A percentile compares a stretch with the other conserved stretches of the same genome.
These are phyloP conservation scores for Fusarium acutatum DNA, from an alignment of 2,329 filamentous ascomycete species.

Conservation along the genomic window DNA sequence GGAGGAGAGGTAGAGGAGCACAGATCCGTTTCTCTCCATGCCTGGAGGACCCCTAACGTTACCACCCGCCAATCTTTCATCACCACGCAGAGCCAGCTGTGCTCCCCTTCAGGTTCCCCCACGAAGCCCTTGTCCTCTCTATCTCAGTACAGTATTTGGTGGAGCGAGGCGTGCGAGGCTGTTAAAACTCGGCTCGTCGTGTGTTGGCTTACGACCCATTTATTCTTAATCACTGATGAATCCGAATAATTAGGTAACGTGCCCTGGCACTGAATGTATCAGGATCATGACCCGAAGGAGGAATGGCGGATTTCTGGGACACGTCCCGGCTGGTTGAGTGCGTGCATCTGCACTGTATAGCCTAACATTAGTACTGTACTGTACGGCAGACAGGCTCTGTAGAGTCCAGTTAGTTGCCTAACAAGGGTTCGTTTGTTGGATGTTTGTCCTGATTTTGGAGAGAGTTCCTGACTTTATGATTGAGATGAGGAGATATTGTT, in stretches of 20 bases:
- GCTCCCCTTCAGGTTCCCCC: conserved; percentile 17
- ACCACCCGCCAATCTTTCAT: conserved; percentile 24
- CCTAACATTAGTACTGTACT: not conserved
- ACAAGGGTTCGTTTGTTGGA: conserved; percentile 4
- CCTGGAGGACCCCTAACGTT: conserved; percentile 4
- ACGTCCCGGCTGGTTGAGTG: conserved; percentile 23
- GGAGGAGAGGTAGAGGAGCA: not conserved
- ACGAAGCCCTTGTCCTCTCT: conserved; percentile 2
- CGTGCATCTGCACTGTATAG: not conserved
- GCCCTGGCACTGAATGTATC: conserved; percentile 25
- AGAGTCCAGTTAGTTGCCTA: not conserved
- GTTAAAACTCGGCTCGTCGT: conserved; percentile 33
- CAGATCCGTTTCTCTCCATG: conserved; percentile 5
- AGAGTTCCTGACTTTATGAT: not conserved
- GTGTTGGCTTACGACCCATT: conserved; percentile 26
- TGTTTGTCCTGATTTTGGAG: not conserved
- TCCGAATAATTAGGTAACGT: conserved; percentile 11
- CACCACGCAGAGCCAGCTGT: conserved; percentile 20
- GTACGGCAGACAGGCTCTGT: not conserved
- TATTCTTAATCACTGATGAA: conserved; percentile 24
- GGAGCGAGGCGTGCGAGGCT: conserved; percentile 2
- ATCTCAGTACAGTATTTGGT: not conserved
- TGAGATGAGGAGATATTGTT: conserved; percentile 8
- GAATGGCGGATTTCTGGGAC: conserved; percentile 20
- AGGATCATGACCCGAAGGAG: conserved; percentile 5